These are phyloP conservation scores for Tricholoma terreum DNA, from an alignment of 768 basidiomycete species.

Conservation along the genomic window DNA sequence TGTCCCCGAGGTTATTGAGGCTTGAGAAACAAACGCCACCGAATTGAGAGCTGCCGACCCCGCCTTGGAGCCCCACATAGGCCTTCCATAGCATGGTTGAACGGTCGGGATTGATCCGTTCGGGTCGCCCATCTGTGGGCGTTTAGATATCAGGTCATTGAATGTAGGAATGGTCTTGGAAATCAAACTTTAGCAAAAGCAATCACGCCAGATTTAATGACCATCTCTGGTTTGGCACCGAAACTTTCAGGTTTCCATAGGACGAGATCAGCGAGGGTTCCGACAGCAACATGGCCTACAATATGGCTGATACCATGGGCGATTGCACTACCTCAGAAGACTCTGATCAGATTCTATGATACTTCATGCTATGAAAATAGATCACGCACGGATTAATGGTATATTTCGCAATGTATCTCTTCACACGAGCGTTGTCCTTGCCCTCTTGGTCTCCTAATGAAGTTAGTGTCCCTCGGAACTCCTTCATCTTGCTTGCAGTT, in stretches of 20 bases:
- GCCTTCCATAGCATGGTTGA: slow-evolving; percentile 80
- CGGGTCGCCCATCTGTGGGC: slow-evolving; percentile 85
- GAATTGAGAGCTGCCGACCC: slow-evolving; percentile 82
- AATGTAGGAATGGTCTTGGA: background rate
- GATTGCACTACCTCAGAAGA: slow-evolving; percentile 61
- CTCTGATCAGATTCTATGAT: background rate
- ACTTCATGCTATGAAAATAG: background rate
- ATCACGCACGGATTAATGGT: slow-evolving; percentile 90
- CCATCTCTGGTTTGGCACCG: slow-evolving; percentile 89
- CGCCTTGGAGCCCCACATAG: slow-evolving; percentile 91
- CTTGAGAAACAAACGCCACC: slow-evolving; percentile 78
- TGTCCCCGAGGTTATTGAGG: slow-evolving; percentile 57
- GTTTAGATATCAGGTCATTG: slow-evolving; percentile 1
- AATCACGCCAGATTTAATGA: slow-evolving; percentile 93
- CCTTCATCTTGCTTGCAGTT: slow-evolving; percentile 93
- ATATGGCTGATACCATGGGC: slow-evolving; percentile 88
- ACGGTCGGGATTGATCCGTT: slow-evolving; percentile 96
- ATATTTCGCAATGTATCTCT: slow-evolving; percentile 94
- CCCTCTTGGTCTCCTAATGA: slow-evolving; percentile 67
- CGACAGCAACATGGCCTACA: slow-evolving; percentile 79
- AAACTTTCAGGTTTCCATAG: slow-evolving; percentile 95
- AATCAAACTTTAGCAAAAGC: slow-evolving; percentile 76
- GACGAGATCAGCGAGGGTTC: slow-evolving; percentile 89
- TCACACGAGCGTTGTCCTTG: slow-evolving; percentile 86
- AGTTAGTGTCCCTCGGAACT: slow-evolving; percentile 68